Base-by-base conservation (phyloP, 139 green algal genomes). In the Coelastrella sp. region DNA sequence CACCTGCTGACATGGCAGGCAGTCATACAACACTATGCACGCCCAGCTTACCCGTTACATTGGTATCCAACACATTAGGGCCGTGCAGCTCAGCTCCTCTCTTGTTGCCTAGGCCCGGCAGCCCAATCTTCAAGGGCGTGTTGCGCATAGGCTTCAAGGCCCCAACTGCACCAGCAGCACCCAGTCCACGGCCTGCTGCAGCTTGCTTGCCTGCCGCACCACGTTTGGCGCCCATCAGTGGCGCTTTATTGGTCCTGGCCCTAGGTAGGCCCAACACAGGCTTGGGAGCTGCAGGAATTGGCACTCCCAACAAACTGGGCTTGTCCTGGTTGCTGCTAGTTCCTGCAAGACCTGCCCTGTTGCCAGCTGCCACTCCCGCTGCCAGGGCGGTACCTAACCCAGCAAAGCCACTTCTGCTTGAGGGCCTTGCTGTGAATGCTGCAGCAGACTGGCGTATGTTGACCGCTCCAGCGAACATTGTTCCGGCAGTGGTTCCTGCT, bases 201-300 rank as follows among this genome's bases (percentile, higher is more conserved):
- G n/a, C 80, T 73, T 76, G 23, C 81, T 64, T 77, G 61, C 23
- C 64, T 77, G 81, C 81, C 20, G 20, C 17, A 19, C 80, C 80
- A 19, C 80, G 61, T 47, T 65, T 87, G 10, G 81, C 81, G 47
- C 81, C 81, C 81, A 87, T 87, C 61, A 87, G 22, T 14, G 81
- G 81, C 10, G 81, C 81, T 11, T 61, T 76, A 3, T 23, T 73
- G 57, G 81, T 13, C 81, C 32, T 66, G 5, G 71, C 64, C 5
- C 61, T 73, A 5, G 81, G 81, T 64, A 87, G 64, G 22, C 81
- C 81, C 13, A 87, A 58, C 64, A 87, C n/a, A 47, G 81, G 81
- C 61, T 87, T 87, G 10, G 81, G 10, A 17, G 22, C 81, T 32
- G 22, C 23, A 23, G 61, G 76, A 14, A 82, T 56, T 19, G 58